Base-by-base conservation (phyloP, 2,329 filamentous ascomycete species). In the Fusarium sulawesiense region DNA sequence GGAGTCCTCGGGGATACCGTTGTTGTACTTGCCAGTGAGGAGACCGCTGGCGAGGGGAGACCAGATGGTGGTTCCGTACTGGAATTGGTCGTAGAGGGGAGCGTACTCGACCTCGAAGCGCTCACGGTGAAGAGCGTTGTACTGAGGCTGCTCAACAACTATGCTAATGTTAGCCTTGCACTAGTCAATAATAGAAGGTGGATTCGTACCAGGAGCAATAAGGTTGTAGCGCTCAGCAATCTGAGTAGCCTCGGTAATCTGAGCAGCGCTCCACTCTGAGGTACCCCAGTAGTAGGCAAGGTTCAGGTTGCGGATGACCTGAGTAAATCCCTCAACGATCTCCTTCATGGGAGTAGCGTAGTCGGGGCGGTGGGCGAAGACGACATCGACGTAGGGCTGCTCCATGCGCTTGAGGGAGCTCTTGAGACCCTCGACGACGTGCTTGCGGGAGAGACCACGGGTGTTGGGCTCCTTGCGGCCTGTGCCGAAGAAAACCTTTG, bases 1-100 rank as follows among this genome's bases (percentile, higher is more conserved):
- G n/a, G 85, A 88, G 71, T 85, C 85, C 51, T 85, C 82, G 3
- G 87, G 87, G 14, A 89, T 80, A 2, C 83, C 84, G 42, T 83
- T 81, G 51, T 89, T 89, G 80, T 92, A 92, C 78, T 91, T 91
- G 25, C 89, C 89, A 0, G 87, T 89, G 62, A 91, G 78, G 54
- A 91, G 78, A 6, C 89, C 89, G 6, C 77, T 78, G 44, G 79
- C 79, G 56, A 91, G 80, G 6, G 89, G 89, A 13, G 83, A 86
- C 78, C 85, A 91, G 54, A 85, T 86, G 7, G 90, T 91, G 41
- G 90, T 78, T 4, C 89, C 89, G 3, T 88, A 81, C 3, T 86
- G 85, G 60, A 85, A 82, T 44, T 88, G 82, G 45, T 85, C 78
- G 77, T 88, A 91, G 27, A 92, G 80, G 37, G 86, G 86, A 62